Evolutionary conservation across 331 rosid species (phyloP).

Genomic region (Quercus phellos): DNA sequence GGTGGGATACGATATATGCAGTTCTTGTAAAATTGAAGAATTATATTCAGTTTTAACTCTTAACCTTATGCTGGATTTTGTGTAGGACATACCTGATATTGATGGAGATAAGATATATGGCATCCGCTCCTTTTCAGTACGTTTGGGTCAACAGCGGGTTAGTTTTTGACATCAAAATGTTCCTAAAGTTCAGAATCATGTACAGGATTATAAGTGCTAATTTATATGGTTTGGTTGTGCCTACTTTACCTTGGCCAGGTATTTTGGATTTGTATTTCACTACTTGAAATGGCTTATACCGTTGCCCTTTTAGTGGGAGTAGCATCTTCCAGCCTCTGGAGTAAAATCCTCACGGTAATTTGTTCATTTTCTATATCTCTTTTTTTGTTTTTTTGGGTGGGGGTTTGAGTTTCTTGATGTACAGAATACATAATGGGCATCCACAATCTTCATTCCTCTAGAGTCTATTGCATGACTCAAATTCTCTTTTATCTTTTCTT

Average conservation of each 20-base stretch:
- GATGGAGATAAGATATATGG: constrained; percentile 88
- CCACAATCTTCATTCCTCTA: not conserved
- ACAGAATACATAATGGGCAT: not conserved
- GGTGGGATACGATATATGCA: not conserved
- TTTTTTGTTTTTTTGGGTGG: not conserved
- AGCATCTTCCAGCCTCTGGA: constrained; percentile 64
- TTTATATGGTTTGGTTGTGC: not conserved
- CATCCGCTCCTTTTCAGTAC: constrained; percentile 84
- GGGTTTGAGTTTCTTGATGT: not conserved
- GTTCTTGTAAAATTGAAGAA: not conserved
- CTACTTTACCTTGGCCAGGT: constrained; percentile 52
- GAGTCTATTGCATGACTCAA: not conserved
- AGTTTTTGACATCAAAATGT: constrained; percentile 11
- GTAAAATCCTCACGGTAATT: constrained; percentile 74
- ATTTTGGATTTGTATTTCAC: constrained; percentile 83
- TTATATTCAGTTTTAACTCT: not conserved
- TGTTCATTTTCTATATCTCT: constrained; percentile 8
- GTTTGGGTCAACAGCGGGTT: constrained; percentile 83
- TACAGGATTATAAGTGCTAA: not conserved
- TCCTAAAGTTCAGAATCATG: constrained; percentile 12
- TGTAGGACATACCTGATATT: constrained; percentile 91
- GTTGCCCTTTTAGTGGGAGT: constrained; percentile 72
- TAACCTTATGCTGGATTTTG: constrained; percentile 14
- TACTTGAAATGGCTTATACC: constrained; percentile 82
- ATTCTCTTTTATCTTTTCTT: not conserved